Base-by-base conservation (phyloP, 2,329 filamentous ascomycete species). In the Xylariaceae sp. region DNA sequence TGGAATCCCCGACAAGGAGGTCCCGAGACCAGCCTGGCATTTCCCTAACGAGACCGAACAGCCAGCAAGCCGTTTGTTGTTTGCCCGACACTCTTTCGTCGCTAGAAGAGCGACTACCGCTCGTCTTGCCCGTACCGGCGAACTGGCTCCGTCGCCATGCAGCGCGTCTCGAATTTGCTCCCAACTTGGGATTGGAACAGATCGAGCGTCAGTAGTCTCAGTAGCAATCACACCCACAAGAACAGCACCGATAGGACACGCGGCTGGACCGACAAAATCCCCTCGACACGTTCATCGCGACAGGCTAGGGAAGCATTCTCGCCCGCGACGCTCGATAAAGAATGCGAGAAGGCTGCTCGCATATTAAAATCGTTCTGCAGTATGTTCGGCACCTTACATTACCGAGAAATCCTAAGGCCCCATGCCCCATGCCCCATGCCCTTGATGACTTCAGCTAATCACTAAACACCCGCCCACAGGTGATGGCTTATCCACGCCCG, bases 341-440 rank as follows among this genome's bases (percentile, higher is more conserved):
- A 96, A 76, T 88, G 87, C 71, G 89, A 96, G 73, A 96, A 96
- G 74, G 89, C 91, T 46, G 90, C 91, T 56, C 80, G 90, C 54
- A 96, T 96, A 58, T 73, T 96, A 50, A 87, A 90, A 69, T 92
- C 88, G 34, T 96, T 96, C 73, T 95, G 90, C 76, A 89, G 86
- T 89, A 78, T 63, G 82, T 76, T 41, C 31, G 53, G 45, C 50
- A 52, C 47, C 50, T n/a, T 48, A 42, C 35, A 44, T 46, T 40
- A 27, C 50, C 53, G 34, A 55, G 52, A 53, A 30, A 30, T 47
- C 47, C 57, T 64, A 53, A 61, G 62, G 54, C 56, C 44, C 43
- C 53, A 43, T 53, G 29, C 29, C 29, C 19, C 53, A 43, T 53
- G 29, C 29, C 29, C 19, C 19, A 19, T 19, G 19, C 19, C 32